phyloP scores from a whole-genome alignment of 768 basidiomycete genomes.

The Suillus alpinus region DNA sequence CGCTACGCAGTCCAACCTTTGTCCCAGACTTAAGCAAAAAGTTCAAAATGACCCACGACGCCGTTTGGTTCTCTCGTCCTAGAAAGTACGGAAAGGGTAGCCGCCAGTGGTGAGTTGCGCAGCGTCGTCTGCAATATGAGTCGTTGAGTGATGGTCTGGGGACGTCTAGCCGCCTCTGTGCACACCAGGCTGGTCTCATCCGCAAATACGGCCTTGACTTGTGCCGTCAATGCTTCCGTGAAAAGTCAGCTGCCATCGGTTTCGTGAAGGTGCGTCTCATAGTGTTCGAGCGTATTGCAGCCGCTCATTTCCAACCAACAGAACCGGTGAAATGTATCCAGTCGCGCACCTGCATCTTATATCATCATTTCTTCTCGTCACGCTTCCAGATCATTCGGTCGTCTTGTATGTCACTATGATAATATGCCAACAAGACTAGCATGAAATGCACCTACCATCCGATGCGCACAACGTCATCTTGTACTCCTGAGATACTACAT shows the following conservation, averaged over 20 bases:
- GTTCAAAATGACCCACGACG: constrained; percentile 91
- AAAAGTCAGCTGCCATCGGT: constrained; percentile 90
- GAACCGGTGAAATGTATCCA: constrained; percentile 43
- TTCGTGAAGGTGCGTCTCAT: constrained; percentile 77
- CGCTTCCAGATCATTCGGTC: constrained; percentile 2
- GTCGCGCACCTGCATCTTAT: constrained; percentile 9
- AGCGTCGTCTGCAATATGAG: neutral
- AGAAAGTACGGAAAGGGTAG: constrained; percentile 94
- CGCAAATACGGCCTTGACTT: constrained; percentile 97
- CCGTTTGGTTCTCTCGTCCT: constrained; percentile 96
- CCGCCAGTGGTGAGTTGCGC: constrained; percentile 78
- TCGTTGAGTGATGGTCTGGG: constrained; percentile 11
- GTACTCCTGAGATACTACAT: neutral
- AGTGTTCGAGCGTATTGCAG: neutral
- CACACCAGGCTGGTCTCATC: constrained; percentile 96
- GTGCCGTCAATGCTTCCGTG: constrained; percentile 98
- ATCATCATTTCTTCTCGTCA: constrained; percentile 4
- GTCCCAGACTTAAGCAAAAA: constrained; percentile 8
- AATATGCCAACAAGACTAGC: constrained; percentile 15
- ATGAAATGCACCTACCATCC: neutral
- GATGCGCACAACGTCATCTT: neutral
- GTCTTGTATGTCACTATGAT: constrained; percentile 21
- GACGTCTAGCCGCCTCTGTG: constrained; percentile 81
- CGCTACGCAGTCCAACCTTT: neutral
- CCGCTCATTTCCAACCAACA: constrained; percentile 15